These are phyloP conservation scores for Trichomonas vaginalis DNA, from an alignment of 208 protist species.

Conservation along the genomic window DNA sequence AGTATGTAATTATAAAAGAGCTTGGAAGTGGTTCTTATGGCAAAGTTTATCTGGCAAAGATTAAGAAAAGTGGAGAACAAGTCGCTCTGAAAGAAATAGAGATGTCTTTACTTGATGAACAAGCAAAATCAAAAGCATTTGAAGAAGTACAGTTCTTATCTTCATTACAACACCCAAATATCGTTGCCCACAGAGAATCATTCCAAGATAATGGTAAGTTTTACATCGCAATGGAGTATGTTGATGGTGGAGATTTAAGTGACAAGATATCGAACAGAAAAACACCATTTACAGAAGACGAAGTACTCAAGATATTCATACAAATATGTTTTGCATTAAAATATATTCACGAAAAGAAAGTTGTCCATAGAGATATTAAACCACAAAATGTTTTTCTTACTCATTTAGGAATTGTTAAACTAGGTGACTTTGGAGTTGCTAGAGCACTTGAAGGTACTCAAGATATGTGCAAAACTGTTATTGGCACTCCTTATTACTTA, in stretches of 20 bases:
- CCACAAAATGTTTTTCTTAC: conserved; percentile 26
- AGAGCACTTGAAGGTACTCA: not conserved
- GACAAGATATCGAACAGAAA: not conserved
- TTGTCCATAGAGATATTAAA: conserved; percentile 38
- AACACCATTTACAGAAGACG: conserved; percentile 7
- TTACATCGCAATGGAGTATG: not conserved
- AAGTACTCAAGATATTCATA: conserved; percentile 20
- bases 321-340: conserved; percentile 26
- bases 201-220: not conserved
- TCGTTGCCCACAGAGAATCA: not conserved
- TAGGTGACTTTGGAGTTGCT: conserved; percentile 30
- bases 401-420: not conserved
- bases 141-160: not conserved
- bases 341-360: conserved; percentile 23
- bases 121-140: not conserved
- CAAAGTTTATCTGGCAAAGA: not conserved
- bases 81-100: not conserved
- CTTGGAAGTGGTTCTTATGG: not conserved
- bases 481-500: conserved; percentile 23
- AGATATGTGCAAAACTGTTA: not conserved
- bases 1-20: not conserved
- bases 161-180: not conserved
- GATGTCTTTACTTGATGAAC: not conserved
- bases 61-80: not conserved
- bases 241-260: not conserved